Percentiles rank a stretch among this genome's conserved stretches.
Evolutionary conservation across 2,329 filamentous ascomycete genomes (phyloP).

Genomic region (Ophiostoma piceae): DNA sequence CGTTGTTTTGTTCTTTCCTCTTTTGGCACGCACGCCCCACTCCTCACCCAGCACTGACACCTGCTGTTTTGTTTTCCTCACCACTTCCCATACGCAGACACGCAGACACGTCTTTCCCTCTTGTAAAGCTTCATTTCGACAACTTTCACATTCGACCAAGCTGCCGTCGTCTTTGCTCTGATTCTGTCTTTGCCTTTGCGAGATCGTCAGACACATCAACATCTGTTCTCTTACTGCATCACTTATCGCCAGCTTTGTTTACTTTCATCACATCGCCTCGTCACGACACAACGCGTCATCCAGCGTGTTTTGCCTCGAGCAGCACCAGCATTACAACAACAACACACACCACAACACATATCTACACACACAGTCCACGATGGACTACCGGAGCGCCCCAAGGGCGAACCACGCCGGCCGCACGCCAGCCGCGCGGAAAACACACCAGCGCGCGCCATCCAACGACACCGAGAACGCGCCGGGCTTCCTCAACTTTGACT

Average conservation of each 20-base stretch:
- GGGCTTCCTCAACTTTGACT: slow-evolving; percentile 25
- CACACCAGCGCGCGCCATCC: slow-evolving; percentile 11
- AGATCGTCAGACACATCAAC: not conserved
- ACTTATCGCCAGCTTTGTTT: slow-evolving; percentile 22
- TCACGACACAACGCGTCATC: slow-evolving; percentile 17
- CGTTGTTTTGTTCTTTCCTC: slow-evolving; percentile 23
- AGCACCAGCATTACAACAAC: slow-evolving; percentile 9
- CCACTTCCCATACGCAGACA: not conserved
- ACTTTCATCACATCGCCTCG: slow-evolving; percentile 19
- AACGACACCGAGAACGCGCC: slow-evolving; percentile 8
- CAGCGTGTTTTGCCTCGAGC: not conserved
- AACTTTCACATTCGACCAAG: not conserved
- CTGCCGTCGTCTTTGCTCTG: not conserved
- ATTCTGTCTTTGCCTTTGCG: not conserved
- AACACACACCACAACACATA: not conserved
- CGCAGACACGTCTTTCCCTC: slow-evolving; percentile 22
- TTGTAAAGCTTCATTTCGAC: slow-evolving; percentile 14
- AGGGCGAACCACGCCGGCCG: slow-evolving; percentile 20
- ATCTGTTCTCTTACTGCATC: slow-evolving; percentile 10
- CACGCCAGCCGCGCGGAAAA: slow-evolving; percentile 15
- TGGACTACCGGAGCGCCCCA: slow-evolving; percentile 21
- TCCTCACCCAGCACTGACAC: slow-evolving; percentile 18
- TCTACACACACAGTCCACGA: not conserved
- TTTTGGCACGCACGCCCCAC: slow-evolving; percentile 18
- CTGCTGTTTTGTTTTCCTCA: slow-evolving; percentile 24